Evolutionary conservation across 2,329 filamentous ascomycete species (phyloP).

Genomic region (Ustulina deusta): DNA sequence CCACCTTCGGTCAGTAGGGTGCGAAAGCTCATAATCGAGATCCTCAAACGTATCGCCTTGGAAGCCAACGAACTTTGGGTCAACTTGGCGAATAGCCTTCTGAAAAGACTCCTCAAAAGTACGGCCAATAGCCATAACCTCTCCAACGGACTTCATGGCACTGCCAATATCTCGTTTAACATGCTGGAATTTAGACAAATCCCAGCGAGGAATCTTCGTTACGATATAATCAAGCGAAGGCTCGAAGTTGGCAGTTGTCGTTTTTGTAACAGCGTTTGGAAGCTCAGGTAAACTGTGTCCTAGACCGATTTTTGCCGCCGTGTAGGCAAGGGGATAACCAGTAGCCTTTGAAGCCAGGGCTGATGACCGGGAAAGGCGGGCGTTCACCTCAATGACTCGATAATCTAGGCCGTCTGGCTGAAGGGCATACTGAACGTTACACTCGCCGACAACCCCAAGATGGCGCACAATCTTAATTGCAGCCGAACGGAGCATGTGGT

Average conservation of each 20-base stretch:
- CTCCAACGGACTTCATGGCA: conserved; percentile 98
- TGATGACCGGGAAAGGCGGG: conserved; percentile 96
- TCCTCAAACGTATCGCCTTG: conserved; percentile 96
- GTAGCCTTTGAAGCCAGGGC: conserved; percentile 98
- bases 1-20: conserved; percentile 97
- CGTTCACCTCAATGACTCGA: conserved; percentile 98
- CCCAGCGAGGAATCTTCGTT: conserved; percentile 98
- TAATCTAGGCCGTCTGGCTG: conserved; percentile 98
- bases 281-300: conserved; percentile 95
- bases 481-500: conserved; percentile 98
- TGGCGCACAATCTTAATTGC: conserved; percentile 99
- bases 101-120: conserved; percentile 99
- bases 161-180: conserved; percentile 97
- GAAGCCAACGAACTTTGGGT: conserved; percentile 91
- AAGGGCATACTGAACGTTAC: conserved; percentile 97
- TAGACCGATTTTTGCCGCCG: conserved; percentile 96
- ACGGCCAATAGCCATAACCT: conserved; percentile 98
- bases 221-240: conserved; percentile 98
- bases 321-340: conserved; percentile 96
- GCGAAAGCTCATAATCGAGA: conserved; percentile 87
- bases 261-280: conserved; percentile 98
- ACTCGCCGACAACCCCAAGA: conserved; percentile 96
- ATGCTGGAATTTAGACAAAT: conserved; percentile 98
- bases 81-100: conserved; percentile 97
- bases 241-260: conserved; percentile 98